Evolutionary conservation across 2,329 filamentous ascomycete genomes (phyloP).

Genomic region (Trichoderma koningii): DNA sequence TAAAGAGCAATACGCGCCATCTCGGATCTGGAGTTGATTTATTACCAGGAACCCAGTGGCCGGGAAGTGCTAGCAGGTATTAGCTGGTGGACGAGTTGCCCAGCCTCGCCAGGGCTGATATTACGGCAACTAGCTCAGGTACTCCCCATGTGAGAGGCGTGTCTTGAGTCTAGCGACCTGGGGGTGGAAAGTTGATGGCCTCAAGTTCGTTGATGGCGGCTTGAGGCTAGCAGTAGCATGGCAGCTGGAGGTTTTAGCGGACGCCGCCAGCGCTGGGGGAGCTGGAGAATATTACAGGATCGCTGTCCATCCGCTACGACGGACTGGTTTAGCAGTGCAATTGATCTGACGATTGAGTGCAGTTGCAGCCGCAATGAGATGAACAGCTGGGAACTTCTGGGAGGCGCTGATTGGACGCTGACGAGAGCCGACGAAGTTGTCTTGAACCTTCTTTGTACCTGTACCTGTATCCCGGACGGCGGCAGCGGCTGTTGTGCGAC

Average conservation of each 20-base stretch:
- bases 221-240: too few species aligned
- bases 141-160: not conserved
- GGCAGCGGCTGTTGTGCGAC: conserved; percentile 24
- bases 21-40: conserved; percentile 2
- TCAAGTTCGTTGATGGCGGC: too few species aligned
- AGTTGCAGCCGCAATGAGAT: too few species aligned
- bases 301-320: too few species aligned
- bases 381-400: too few species aligned
- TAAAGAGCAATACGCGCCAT: not conserved
- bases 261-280: too few species aligned
- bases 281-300: too few species aligned
- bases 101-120: not conserved
- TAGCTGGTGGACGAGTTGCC: not conserved
- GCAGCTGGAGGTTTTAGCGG: too few species aligned
- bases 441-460: not conserved
- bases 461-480: not conserved
- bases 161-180: conserved; percentile 5
- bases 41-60: conserved; percentile 24
- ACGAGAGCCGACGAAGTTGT: too few species aligned
- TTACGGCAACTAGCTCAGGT: not conserved
- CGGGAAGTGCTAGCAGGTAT: not conserved
- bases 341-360: too few species aligned
- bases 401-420: too few species aligned
- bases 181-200: conserved; percentile 7
- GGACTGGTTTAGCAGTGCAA: too few species aligned